Evolutionary conservation across 495 filamentous ascomycete genomes (phyloP).

Genomic region (Neurospora sp.): DNA sequence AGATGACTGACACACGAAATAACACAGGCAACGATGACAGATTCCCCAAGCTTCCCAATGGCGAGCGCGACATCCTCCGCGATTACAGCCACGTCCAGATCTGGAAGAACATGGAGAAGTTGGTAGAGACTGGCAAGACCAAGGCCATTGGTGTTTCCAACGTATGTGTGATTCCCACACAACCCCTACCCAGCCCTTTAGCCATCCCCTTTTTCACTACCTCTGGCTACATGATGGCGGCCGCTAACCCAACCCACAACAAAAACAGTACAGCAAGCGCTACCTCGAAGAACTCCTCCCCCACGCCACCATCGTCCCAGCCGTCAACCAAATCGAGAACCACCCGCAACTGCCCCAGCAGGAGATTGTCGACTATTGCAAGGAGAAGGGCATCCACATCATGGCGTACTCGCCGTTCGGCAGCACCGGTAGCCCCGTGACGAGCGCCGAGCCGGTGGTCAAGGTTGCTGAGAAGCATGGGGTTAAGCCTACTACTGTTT

Average conservation of each 20-base stretch:
- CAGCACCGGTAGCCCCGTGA: constrained; percentile 64
- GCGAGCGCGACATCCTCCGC: constrained; percentile 56
- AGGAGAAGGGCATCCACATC: constrained; percentile 61
- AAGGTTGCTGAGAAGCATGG: constrained; percentile 61
- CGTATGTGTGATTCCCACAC: constrained; percentile 13
- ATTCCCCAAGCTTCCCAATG: constrained; percentile 65
- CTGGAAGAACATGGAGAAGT: constrained; percentile 72
- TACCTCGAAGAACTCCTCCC: constrained; percentile 67
- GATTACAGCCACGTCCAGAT: constrained; percentile 59
- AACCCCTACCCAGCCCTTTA: neutral
- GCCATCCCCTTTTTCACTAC: neutral
- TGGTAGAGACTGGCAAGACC: constrained; percentile 56
- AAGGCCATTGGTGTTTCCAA: constrained; percentile 77
- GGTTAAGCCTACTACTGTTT: constrained; percentile 49
- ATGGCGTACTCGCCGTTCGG: constrained; percentile 71
- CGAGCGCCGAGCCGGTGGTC: constrained; percentile 56
- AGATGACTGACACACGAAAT: neutral
- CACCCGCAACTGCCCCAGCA: constrained; percentile 77
- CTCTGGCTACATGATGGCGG: neutral
- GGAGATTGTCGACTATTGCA: constrained; percentile 71
- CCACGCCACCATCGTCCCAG: constrained; percentile 55
- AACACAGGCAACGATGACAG: constrained; percentile 56
- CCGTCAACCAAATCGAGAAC: constrained; percentile 91
- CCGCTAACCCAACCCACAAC: neutral
- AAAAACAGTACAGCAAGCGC: constrained; percentile 48